Evolutionary conservation across 2,329 filamentous ascomycete genomes (phyloP).

Genomic region (Helminthosporium solani): DNA sequence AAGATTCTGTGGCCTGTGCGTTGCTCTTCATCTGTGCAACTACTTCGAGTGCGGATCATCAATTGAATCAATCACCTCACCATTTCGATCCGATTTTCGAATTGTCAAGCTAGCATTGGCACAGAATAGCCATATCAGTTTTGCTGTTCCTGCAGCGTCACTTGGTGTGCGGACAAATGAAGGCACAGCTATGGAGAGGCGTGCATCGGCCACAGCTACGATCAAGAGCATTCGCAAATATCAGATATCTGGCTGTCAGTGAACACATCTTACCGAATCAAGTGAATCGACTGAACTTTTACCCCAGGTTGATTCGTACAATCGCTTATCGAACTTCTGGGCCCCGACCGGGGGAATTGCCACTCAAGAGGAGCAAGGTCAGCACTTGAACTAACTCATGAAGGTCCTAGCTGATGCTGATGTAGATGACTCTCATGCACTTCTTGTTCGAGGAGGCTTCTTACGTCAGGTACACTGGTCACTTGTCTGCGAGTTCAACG

Average conservation of each 20-base stretch:
- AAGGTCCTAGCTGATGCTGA: slow-evolving; percentile 3
- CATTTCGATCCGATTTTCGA: not conserved
- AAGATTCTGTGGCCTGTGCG: slow-evolving; percentile 27
- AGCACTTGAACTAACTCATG: not conserved
- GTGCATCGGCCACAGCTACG: slow-evolving; percentile 16
- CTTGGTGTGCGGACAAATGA: slow-evolving; percentile 22
- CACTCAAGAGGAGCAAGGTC: slow-evolving; percentile 50
- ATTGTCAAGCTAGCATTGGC: not conserved
- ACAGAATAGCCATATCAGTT: slow-evolving; percentile 7
- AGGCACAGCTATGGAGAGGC: slow-evolving; percentile 24
- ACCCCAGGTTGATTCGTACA: slow-evolving; percentile 56
- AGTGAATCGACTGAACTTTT: slow-evolving; percentile 3
- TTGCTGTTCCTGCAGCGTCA: not conserved
- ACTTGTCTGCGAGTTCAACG: not conserved
- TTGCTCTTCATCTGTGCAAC: slow-evolving; percentile 13
- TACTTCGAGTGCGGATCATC: not conserved
- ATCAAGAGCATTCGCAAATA: slow-evolving; percentile 10
- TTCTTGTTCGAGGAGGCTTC: slow-evolving; percentile 49
- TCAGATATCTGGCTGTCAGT: slow-evolving; percentile 43
- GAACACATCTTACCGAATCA: not conserved
- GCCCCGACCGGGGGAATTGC: slow-evolving; percentile 71
- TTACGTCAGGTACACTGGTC: slow-evolving; percentile 42
- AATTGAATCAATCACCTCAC: slow-evolving; percentile 4
- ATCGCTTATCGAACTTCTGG: slow-evolving; percentile 74
- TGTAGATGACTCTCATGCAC: slow-evolving; percentile 44